These are phyloP conservation scores for Cercophora newfieldiana DNA, from an alignment of 495 filamentous ascomycete species.

Conservation along the genomic window DNA sequence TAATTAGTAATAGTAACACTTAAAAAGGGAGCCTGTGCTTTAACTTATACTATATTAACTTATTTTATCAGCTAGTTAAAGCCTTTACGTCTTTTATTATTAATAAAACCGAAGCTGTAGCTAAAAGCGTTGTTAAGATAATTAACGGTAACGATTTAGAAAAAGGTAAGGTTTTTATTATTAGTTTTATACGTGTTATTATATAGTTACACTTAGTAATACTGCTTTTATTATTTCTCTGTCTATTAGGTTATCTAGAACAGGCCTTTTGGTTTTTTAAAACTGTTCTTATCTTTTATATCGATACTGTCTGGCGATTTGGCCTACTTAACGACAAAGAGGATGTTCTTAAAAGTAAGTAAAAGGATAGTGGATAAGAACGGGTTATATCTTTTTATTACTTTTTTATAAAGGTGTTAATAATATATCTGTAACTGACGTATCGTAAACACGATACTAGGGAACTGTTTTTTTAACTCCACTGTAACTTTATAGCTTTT, in stretches of 20 bases:
- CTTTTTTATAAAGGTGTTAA: too few relatives aligned
- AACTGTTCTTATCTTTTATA: background rate
- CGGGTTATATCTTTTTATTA: too few relatives aligned
- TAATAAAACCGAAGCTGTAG: background rate
- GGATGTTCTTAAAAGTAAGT: too few relatives aligned
- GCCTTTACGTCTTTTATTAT: conserved; percentile 6
- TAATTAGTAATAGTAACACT: too few relatives aligned
- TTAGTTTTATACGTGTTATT: conserved; percentile 13
- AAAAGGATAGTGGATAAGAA: too few relatives aligned
- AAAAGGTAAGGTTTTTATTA: conserved; percentile 4
- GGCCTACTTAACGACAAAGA: too few relatives aligned
- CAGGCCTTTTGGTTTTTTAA: background rate
- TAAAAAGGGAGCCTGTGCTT: background rate
- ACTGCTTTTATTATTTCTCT: background rate
- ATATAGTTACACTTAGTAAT: background rate
- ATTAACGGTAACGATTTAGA: background rate
- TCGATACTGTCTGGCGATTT: too few relatives aligned
- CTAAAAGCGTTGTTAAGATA: background rate
- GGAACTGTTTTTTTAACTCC: too few relatives aligned
- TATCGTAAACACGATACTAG: too few relatives aligned
- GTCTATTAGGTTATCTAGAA: background rate
- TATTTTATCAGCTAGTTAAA: conserved; percentile 8
- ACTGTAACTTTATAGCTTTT: too few relatives aligned
- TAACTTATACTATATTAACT: background rate
- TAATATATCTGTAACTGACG: too few relatives aligned